A percentile compares a stretch with the other conserved stretches of the same genome.
phyloP scores from a whole-genome alignment of 495 filamentous ascomycete genomes.

The Bombardia bombarda region DNA sequence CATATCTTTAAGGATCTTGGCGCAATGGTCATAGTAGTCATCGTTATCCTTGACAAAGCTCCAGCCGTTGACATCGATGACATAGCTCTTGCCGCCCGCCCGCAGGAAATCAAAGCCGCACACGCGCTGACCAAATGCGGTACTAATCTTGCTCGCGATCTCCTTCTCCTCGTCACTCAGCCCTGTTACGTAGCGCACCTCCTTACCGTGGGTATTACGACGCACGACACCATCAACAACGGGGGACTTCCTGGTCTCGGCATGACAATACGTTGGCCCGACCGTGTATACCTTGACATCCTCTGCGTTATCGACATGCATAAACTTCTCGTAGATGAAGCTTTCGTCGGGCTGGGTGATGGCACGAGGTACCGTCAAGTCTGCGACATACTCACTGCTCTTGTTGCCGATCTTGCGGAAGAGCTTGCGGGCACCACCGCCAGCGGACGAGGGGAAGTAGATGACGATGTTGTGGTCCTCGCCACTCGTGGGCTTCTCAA shows the following conservation, averaged over 20 bases:
- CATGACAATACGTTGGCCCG: constrained; percentile 87
- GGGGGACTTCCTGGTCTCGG: constrained; percentile 92
- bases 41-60: constrained; percentile 99
- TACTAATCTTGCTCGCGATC: constrained; percentile 84
- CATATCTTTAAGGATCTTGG: constrained; percentile 74
- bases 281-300: constrained; percentile 99
- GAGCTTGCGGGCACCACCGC: constrained; percentile 81
- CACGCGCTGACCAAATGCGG: constrained; percentile 87
- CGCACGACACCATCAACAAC: constrained; percentile 95
- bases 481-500: constrained; percentile 96
- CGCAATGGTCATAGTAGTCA: constrained; percentile 90
- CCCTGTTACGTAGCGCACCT: constrained; percentile 88
- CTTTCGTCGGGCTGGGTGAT: constrained; percentile 70
- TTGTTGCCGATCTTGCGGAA: constrained; percentile 98
- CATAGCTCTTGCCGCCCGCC: constrained; percentile 80
- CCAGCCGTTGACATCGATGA: constrained; percentile 99
- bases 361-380: constrained; percentile 64
- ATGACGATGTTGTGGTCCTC: constrained; percentile 99
- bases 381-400: constrained; percentile 83
- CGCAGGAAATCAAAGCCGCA: constrained; percentile 96
- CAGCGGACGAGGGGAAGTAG: constrained; percentile 79
- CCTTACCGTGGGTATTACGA: constrained; percentile 94
- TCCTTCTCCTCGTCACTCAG: constrained; percentile 71
- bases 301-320: constrained; percentile 90
- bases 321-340: constrained; percentile 95